Evolutionary conservation across 1,139 yeast genomes (phyloP).

Genomic region (Candida labiduridarum): DNA sequence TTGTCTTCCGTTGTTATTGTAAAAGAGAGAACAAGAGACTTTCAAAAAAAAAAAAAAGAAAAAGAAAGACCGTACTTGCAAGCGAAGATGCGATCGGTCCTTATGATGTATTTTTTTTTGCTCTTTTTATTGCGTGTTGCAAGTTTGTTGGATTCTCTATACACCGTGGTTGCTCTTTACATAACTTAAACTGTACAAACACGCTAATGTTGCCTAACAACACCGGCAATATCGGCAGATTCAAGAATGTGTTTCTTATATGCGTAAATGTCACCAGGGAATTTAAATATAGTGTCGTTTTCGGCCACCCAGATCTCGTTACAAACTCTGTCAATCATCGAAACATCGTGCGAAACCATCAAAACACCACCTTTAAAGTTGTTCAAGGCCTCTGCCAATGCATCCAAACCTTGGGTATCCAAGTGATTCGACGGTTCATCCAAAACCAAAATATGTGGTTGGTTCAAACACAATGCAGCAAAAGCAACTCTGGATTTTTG

Average conservation of each 20-base stretch:
- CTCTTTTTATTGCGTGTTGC: not conserved
- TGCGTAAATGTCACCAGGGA: conserved; percentile 82
- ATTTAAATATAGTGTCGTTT: conserved; percentile 73
- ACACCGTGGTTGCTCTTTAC: too few relatives aligned
- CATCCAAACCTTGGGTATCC: conserved; percentile 98
- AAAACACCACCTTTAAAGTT: conserved; percentile 92
- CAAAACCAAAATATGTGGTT: conserved; percentile 89
- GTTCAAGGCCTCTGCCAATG: conserved; percentile 83
- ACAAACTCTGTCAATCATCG: conserved; percentile 85
- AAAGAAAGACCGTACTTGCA: too few relatives aligned
- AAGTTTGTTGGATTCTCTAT: not conserved
- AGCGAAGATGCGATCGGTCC: conserved; percentile 1
- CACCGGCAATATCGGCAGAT: conserved; percentile 82
- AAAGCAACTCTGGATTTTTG: conserved; percentile 98
- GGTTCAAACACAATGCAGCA: conserved; percentile 87
- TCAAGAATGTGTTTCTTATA: conserved; percentile 86
- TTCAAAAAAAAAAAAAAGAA: not conserved
- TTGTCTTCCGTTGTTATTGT: not conserved
- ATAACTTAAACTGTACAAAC: too few relatives aligned
- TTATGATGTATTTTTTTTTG: not conserved
- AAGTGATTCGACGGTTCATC: conserved; percentile 99
- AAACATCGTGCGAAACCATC: conserved; percentile 97
- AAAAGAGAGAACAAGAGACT: not conserved
- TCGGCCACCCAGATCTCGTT: conserved; percentile 96
- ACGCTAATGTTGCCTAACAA: conserved; percentile 72